Evolutionary conservation across 1,284 basidiomycete genomes (phyloP).

Genomic region (Moesziomyces antarcticus): DNA sequence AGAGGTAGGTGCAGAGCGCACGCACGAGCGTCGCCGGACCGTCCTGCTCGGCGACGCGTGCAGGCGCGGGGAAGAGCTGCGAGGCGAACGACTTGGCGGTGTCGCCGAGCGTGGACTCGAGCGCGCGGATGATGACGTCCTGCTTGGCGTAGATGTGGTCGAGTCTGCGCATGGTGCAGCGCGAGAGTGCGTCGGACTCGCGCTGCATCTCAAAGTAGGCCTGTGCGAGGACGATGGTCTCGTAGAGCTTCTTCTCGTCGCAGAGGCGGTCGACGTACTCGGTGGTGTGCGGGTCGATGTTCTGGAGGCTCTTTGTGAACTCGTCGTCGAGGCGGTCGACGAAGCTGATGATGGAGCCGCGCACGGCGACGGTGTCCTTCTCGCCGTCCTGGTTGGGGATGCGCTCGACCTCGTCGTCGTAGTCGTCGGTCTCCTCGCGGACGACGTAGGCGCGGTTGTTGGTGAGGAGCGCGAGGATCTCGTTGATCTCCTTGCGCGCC

Average conservation of each 20-base stretch:
- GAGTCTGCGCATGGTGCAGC: conserved; percentile 91
- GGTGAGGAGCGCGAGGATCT: conserved; percentile 82
- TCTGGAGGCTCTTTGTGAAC: conserved; percentile 96
- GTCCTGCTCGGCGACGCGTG: conserved; percentile 50
- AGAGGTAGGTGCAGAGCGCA: conserved; percentile 88
- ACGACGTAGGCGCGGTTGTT: conserved; percentile 81
- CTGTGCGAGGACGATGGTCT: conserved; percentile 90
- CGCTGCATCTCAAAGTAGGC: conserved; percentile 75
- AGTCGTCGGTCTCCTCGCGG: conserved; percentile 84
- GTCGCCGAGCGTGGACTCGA: conserved; percentile 74
- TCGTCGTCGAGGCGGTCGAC: conserved; percentile 97
- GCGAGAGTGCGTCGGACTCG: conserved; percentile 65
- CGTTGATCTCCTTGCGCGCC: conserved; percentile 88
- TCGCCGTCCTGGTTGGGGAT: conserved; percentile 73
- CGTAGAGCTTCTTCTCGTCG: conserved; percentile 93
- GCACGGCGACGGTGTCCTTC: conserved; percentile 59
- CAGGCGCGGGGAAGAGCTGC: conserved; percentile 57
- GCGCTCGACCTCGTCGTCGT: conserved; percentile 90
- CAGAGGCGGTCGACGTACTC: conserved; percentile 90
- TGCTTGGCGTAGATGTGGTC: conserved; percentile 98
- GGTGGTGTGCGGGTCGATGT: conserved; percentile 97
- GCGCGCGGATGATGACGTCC: conserved; percentile 88
- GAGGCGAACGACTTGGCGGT: conserved; percentile 63
- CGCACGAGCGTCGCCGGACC: conserved; percentile 80
- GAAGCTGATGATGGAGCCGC: conserved; percentile 71